Evolutionary conservation across 2,329 filamentous ascomycete genomes (phyloP).

Genomic region (Colletotrichum gloeosporioides): DNA sequence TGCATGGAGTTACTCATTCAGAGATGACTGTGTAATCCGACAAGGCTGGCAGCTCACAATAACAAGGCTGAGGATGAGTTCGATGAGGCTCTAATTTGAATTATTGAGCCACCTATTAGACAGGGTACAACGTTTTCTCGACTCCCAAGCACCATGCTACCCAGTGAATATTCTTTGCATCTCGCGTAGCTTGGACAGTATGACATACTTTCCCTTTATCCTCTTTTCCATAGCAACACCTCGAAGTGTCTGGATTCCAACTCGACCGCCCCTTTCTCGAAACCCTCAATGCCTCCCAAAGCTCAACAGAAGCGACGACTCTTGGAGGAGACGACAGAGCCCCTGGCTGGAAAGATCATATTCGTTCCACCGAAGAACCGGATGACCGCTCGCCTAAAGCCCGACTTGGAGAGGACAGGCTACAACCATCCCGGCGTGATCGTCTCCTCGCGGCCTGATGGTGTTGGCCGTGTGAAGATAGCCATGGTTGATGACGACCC

Average conservation of each 20-base stretch:
- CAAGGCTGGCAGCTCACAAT: too few relatives aligned
- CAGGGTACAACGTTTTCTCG: too few relatives aligned
- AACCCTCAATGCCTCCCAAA: background rate
- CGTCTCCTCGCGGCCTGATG: background rate
- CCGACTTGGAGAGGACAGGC: background rate
- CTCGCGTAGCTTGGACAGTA: fast-evolving
- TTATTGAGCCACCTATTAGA: too few relatives aligned
- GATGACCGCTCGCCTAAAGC: background rate
- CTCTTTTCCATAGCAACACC: background rate
- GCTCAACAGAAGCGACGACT: fast-evolving
- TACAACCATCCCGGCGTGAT: background rate
- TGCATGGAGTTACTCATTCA: too few relatives aligned
- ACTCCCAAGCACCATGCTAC: background rate
- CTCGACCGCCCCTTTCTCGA: background rate
- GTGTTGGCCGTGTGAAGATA: background rate
- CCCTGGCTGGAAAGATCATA: background rate
- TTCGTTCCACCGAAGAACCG: background rate
- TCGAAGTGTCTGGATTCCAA: background rate
- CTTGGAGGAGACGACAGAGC: background rate
- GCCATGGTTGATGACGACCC: background rate
- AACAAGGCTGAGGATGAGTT: too few relatives aligned
- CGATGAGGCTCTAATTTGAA: too few relatives aligned
- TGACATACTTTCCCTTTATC: background rate
- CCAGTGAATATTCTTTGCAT: background rate
- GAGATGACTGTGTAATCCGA: too few relatives aligned